Evolutionary conservation across 2,329 filamentous ascomycete species (phyloP).

Genomic region (Microdochium paspali): DNA sequence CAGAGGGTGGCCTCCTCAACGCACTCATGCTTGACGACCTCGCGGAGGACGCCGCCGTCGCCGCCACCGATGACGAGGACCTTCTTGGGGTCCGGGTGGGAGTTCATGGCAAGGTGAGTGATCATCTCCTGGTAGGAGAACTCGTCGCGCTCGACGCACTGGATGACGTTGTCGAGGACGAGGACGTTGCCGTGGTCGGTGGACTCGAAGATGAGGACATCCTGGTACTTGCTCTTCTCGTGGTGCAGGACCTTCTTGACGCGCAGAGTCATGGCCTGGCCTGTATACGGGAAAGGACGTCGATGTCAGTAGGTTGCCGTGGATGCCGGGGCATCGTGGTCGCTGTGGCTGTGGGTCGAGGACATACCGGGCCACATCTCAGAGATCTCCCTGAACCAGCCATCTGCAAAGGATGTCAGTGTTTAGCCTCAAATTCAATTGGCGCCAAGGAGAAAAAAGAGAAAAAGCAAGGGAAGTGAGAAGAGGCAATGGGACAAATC

Average conservation of each 20-base stretch:
- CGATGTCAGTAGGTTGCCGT: no score
- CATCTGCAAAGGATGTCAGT: constrained; percentile 52
- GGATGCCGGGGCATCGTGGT: no score
- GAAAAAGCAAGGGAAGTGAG: no score
- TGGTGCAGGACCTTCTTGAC: constrained; percentile 98
- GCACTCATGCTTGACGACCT: constrained; percentile 97
- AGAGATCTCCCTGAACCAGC: constrained; percentile 99
- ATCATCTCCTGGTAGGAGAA: constrained; percentile 99
- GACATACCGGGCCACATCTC: constrained; percentile 83
- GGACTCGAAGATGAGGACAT: constrained; percentile 97
- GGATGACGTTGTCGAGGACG: constrained; percentile 97
- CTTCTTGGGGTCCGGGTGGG: constrained; percentile 96
- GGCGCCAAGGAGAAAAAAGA: no score
- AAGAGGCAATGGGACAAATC: no score
- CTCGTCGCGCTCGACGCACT: constrained; percentile 97
- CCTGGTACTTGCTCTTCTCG: constrained; percentile 99
- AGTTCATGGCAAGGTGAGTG: constrained; percentile 95
- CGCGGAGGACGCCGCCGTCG: constrained; percentile 93
- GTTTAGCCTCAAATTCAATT: background rate
- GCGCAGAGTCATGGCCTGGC: constrained; percentile 96
- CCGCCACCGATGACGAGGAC: constrained; percentile 97
- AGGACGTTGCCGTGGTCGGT: constrained; percentile 94
- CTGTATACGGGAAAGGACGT: constrained; percentile 24
- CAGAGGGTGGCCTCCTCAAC: constrained; percentile 94
- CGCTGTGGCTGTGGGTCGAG: no score